Base-by-base conservation (phyloP, 768 basidiomycete species). In the Tephrocybe sp. region DNA sequence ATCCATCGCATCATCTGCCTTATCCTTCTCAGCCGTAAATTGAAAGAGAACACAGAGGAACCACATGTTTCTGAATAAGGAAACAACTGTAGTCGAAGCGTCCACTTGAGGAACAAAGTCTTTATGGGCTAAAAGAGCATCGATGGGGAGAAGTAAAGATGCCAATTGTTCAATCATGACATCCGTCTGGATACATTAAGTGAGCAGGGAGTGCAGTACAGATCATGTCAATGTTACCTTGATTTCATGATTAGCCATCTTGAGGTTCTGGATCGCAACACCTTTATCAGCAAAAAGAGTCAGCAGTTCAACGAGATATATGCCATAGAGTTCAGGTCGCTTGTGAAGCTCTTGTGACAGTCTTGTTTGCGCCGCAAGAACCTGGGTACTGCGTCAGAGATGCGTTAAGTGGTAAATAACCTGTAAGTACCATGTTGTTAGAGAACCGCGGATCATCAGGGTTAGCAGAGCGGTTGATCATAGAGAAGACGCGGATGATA, bases 61-160 rank as follows among this genome's bases (percentile, higher is more conserved):
- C 96, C 96, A 99, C 70, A 94, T 77, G 62, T 92, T 93, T 38
- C 94, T 83, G 79, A 97, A 98, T 18, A 93, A 73, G 4, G 83
- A 73, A 10, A 88, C 83, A 11, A 92, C 64, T 20, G 83, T 83
- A 4, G 82, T 63, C 0, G 84, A 75, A 17, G 84, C 68, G 23
- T 76, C 68, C 15, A 74, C 46, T 28, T 84, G 78, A 1, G 88
- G 83, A 39, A 78, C 75, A 66, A 88, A 90, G 53, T 86, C 83
- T 12, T 68, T 59, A 59, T 93, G 90, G 28, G 77, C 71, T 20
- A 99, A 77, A 20, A 97, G 78, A 0, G 91, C 87, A 62, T 96
- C 93, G 50, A 99, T 92, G 1, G 95, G 92, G 20, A 97, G 82
- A 30, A 98, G 73, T 6, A 98, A 79, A 2, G 92, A 93, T 0